Conservation (phyloP, 192 early-diverging fungal species). For the Gryganskiella cystojenkinii region DNA sequence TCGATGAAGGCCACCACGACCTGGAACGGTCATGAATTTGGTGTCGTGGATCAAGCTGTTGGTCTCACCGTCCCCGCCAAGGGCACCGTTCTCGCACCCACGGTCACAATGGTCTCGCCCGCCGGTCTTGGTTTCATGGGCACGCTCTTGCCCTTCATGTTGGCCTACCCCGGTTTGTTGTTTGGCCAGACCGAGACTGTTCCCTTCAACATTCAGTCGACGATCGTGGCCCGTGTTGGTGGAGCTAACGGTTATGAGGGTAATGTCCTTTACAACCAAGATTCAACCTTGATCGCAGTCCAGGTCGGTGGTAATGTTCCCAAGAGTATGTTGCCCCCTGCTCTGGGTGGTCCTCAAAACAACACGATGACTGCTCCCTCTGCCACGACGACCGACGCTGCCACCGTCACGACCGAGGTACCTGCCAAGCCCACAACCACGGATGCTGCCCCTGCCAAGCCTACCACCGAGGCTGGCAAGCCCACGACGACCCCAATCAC, state of each 20-base stretch:
- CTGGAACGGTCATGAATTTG: constrained; percentile 58
- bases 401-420: constrained; percentile 5
- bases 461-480: background rate
- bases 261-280: constrained; percentile 31
- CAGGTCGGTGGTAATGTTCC: constrained; percentile 31
- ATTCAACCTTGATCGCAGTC: constrained; percentile 36
- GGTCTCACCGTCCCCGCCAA: constrained; percentile 38
- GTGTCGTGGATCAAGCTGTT: constrained; percentile 59
- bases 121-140: constrained; percentile 32
- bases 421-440: background rate
- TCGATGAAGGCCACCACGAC: constrained; percentile 52
- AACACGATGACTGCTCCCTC: constrained; percentile 1
- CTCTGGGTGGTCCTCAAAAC: constrained; percentile 5
- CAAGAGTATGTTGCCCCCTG: background rate
- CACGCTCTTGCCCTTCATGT: constrained; percentile 35
- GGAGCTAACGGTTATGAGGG: constrained; percentile 28
- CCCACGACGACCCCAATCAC: background rate
- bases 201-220: constrained; percentile 41
- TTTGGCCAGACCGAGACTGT: constrained; percentile 21
- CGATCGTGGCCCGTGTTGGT: constrained; percentile 32
- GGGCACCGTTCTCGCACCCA: constrained; percentile 27
- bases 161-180: constrained; percentile 18
- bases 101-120: constrained; percentile 45
- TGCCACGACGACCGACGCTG: background rate
- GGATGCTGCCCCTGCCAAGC: background rate